Conservation (phyloP, 192 early-diverging fungal genomes). For the Backusella circina region DNA sequence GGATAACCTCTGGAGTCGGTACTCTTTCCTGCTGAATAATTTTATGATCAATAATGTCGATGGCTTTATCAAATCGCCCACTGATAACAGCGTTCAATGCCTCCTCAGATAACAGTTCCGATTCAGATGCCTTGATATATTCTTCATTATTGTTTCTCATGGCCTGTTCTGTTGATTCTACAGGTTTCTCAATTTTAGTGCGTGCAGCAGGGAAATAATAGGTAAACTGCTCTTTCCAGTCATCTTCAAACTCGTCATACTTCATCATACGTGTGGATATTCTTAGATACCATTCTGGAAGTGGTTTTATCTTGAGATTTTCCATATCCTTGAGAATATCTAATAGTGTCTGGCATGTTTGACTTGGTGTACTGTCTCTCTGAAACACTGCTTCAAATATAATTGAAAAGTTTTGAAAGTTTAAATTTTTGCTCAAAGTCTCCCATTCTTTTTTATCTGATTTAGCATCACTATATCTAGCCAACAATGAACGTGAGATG, state of each 20-base stretch:
- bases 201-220: neutral
- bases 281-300: neutral
- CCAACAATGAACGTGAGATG: neutral
- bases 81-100: constrained; percentile 12
- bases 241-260: neutral
- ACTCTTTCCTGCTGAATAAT: constrained; percentile 19
- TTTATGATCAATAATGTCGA: constrained; percentile 15
- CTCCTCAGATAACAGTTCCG: constrained; percentile 22
- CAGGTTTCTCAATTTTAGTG: neutral
- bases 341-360: constrained; percentile 3
- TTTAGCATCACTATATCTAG: neutral
- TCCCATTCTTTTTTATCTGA: neutral
- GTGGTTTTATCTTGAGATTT: neutral
- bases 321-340: constrained; percentile 24
- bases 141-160: neutral
- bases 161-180: neutral
- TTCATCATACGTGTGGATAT: constrained; percentile 13
- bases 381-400: constrained; percentile 19
- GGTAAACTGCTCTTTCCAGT: constrained; percentile 18
- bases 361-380: neutral
- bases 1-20: constrained; percentile 29
- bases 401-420: neutral
- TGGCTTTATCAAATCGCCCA: constrained; percentile 17
- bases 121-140: neutral
- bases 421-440: neutral